Evolutionary conservation across 176 grass and related monocot species (phyloP).

Genomic region (Cenchrus purpureus): DNA sequence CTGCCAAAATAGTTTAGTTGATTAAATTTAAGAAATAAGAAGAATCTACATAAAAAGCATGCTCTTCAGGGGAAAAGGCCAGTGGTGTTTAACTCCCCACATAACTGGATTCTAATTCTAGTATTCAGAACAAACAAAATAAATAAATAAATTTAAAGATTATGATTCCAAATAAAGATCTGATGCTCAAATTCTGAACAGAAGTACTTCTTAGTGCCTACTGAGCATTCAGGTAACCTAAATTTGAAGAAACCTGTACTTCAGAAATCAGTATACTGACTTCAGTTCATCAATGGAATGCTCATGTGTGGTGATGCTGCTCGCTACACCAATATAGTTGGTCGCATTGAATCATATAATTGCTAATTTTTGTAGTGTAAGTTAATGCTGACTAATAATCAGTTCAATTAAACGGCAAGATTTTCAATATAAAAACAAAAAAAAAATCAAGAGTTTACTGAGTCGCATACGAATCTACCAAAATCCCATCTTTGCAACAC

Average conservation of each 20-base stretch:
- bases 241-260: background rate
- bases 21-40: conserved; percentile 26
- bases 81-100: background rate
- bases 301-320: too few relatives aligned
- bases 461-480: background rate
- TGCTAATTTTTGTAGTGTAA: background rate
- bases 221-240: background rate
- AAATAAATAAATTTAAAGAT: background rate
- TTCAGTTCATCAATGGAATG: background rate
- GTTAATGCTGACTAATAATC: background rate
- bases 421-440: background rate
- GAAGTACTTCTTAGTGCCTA: background rate
- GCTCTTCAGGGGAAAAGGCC: background rate
- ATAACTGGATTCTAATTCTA: background rate
- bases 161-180: background rate
- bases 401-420: background rate
- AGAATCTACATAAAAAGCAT: background rate
- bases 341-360: background rate
- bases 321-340: background rate
- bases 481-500: background rate
- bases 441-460: background rate
- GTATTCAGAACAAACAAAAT: conserved; percentile 6
- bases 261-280: background rate
- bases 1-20: conserved; percentile 46
- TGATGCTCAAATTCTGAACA: background rate